Percentiles rank a stretch among this genome's conserved stretches.
Conservation (phyloP, 108 stramenopile genomes). For the Cylindrotheca closterium region DNA sequence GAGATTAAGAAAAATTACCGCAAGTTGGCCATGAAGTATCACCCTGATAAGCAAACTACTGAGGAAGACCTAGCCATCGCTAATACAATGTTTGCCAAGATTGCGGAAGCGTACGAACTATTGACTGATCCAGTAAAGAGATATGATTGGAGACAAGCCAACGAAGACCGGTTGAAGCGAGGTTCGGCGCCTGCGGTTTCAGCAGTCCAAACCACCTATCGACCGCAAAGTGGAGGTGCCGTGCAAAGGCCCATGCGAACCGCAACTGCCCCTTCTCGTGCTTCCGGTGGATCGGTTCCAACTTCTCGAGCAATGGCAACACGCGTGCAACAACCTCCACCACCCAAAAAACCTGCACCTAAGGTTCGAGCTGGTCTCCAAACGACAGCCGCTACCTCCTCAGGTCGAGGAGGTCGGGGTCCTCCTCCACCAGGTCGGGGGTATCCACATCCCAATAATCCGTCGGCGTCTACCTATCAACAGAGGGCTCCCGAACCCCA, state of each 20-base stretch:
- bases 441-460: not conserved
- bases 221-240: too few relatives aligned
- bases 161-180: not conserved
- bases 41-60: constrained; percentile 82
- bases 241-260: too few relatives aligned
- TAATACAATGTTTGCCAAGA: constrained; percentile 94
- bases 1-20: constrained; percentile 91
- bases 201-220: too few relatives aligned
- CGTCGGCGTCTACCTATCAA: constrained; percentile 3
- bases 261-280: not conserved
- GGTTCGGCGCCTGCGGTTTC: not conserved
- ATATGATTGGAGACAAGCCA: constrained; percentile 15
- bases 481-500: not conserved
- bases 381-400: too few relatives aligned
- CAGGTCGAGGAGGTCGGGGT: too few relatives aligned
- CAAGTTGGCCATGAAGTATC: constrained; percentile 84
- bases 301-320: too few relatives aligned
- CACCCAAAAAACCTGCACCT: not conserved
- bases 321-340: too few relatives aligned
- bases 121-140: constrained; percentile 60
- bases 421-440: too few relatives aligned
- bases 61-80: constrained; percentile 68
- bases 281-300: too few relatives aligned
- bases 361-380: too few relatives aligned
- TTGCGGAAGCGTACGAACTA: constrained; percentile 88